Evolutionary conservation across 108 stramenopile species (phyloP).

Genomic region (Nitzschia sp.): DNA sequence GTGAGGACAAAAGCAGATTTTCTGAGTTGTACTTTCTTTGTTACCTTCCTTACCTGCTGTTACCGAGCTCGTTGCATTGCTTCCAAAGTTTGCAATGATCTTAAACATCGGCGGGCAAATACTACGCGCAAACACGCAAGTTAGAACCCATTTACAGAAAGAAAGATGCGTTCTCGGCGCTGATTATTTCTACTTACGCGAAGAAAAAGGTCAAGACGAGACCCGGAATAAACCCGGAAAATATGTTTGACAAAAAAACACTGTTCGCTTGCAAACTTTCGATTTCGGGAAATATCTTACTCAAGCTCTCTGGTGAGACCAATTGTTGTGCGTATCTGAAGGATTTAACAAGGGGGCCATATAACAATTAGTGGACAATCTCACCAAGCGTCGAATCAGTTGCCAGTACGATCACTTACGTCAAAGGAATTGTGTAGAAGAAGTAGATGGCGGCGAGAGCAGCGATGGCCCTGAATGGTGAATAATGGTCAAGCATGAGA

Average conservation of each 20-base stretch:
- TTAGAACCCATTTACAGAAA: neutral
- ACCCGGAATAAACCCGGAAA: slow-evolving; percentile 70
- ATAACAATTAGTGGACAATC: slow-evolving; percentile 21
- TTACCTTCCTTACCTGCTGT: slow-evolving; percentile 35
- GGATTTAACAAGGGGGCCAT: no score
- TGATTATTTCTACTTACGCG: slow-evolving; percentile 29
- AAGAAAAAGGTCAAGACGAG: slow-evolving; percentile 72
- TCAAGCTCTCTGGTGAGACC: slow-evolving; percentile 43
- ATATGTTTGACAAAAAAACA: slow-evolving; percentile 40
- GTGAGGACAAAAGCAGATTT: neutral
- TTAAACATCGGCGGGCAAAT: slow-evolving; percentile 87
- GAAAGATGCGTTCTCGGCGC: neutral
- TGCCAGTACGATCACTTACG: slow-evolving; percentile 16
- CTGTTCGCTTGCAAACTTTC: slow-evolving; percentile 31
- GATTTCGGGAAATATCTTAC: slow-evolving; percentile 52
- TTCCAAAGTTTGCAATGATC: slow-evolving; percentile 83
- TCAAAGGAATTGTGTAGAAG: slow-evolving; percentile 82
- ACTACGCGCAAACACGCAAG: neutral
- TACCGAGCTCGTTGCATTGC: slow-evolving; percentile 70
- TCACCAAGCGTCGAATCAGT: neutral
- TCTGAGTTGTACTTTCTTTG: no score
- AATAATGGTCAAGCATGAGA: no score
- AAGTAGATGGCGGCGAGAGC: slow-evolving; percentile 63
- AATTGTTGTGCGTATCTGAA: slow-evolving; percentile 39
- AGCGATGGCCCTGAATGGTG: slow-evolving; percentile 34